Percentiles rank a stretch among this genome's conserved stretches.
Evolutionary conservation across 2,329 filamentous ascomycete species (phyloP).

Genomic region (Talaromyces sp.): DNA sequence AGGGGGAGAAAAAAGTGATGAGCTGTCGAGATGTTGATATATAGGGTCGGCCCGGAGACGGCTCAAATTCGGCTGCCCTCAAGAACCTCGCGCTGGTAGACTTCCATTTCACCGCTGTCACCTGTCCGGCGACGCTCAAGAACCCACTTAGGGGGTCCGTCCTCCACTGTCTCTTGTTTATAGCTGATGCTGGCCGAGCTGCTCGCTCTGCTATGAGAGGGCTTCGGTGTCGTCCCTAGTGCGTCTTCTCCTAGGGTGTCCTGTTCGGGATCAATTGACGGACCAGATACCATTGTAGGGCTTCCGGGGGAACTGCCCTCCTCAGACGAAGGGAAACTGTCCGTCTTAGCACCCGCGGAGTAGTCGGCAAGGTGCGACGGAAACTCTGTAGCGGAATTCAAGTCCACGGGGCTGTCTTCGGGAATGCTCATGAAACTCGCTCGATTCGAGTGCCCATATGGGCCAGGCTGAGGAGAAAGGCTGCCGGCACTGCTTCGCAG

Average conservation of each 20-base stretch:
- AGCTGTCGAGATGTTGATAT: not conserved
- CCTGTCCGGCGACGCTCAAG: constrained; percentile 29
- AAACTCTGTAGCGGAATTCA: constrained; percentile 1
- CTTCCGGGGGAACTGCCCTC: constrained; percentile 7
- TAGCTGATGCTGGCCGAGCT: constrained; percentile 34
- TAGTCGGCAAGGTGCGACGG: constrained; percentile 1
- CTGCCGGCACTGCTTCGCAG: constrained; percentile 50
- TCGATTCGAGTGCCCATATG: constrained; percentile 27
- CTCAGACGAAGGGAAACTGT: constrained; percentile 7
- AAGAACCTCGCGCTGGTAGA: constrained; percentile 18
- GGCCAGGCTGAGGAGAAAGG: constrained; percentile 33
- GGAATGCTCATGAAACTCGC: constrained; percentile 31
- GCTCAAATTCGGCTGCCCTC: not conserved
- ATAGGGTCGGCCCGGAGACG: not conserved
- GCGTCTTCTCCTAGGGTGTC: constrained; percentile 7
- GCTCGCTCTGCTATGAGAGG: constrained; percentile 27
- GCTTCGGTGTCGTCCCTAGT: constrained; percentile 3
- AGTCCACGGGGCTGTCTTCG: constrained; percentile 21
- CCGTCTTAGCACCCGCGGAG: not conserved
- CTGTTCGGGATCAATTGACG: not conserved
- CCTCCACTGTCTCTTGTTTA: constrained; percentile 21
- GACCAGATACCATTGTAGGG: constrained; percentile 9
- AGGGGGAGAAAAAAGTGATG: not conserved
- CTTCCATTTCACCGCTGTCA: constrained; percentile 28
- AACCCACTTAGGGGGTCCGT: constrained; percentile 30